Evolutionary conservation across 2,329 filamentous ascomycete species (phyloP), one percentile per base, ranked within the genome.

Genomic region (Ascocoryne sarcoides): DNA sequence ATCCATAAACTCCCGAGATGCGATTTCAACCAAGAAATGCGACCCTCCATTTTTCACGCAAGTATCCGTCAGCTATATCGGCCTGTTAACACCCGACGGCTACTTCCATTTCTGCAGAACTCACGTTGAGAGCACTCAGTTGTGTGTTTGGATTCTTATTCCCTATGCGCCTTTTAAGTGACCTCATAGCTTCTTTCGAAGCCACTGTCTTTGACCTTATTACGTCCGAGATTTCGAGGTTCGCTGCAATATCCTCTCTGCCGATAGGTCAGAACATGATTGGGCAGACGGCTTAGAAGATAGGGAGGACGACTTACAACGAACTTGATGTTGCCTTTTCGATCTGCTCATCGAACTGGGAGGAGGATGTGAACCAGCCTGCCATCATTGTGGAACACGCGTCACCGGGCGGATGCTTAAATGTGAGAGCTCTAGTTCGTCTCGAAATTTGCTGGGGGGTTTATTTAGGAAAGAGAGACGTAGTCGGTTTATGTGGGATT

Each of bases 141-240:
- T 98, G 92, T 26, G 92, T 82, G 62, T 98, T 98, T 26, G 92
- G 92, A 60, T 98, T 98, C 71, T 89, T 94, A 71, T 95, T 88
- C 65, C 86, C 88, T 69, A 98, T 88, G 62, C 92, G 82, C 60
- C 79, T 79, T 68, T 95, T 96, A 57, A 98, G 70, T 32, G 87
- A 90, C 62, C 88, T 85, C 92, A 98, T 98, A 47, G 92, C 92
- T 65, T 98, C 92, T 65, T 90, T 95, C 39, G 92, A 90, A 62
- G 89, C 88, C 37, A 98, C 90, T 14, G 88, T 94, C 70, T 96
- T 96, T 58, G 89, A 96, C 55, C 92, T 79, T 63, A 98, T 95
- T 54, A 94, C 72, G 68, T 98, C 92, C 62, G 90, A 95, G 55
- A 98, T 96, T 65, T 98, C 92, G 58, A 98, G 80, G 62, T 96